Conservation (phyloP, 2,329 filamentous ascomycete genomes). For the Sporothrix inflata region DNA sequence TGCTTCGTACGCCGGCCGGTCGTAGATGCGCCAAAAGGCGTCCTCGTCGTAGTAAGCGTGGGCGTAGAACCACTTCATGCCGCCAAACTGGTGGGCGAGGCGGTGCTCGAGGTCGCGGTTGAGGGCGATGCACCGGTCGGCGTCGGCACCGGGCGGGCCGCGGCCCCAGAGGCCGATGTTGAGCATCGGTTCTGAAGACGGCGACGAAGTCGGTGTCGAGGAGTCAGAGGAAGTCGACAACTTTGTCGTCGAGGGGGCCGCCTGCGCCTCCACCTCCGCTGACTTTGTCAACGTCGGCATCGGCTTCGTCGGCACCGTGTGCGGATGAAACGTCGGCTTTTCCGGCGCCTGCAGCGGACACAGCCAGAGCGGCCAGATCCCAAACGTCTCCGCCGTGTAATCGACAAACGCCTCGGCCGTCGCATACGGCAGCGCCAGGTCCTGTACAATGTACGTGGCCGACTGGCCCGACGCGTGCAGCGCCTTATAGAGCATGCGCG, state of each 20-base stretch:
- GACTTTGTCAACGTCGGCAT: not conserved
- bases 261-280: not conserved
- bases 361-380: constrained; percentile 65
- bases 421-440: constrained; percentile 62
- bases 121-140: constrained; percentile 63
- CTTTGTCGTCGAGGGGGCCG: not conserved
- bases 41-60: constrained; percentile 79
- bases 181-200: constrained; percentile 47
- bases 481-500: constrained; percentile 73
- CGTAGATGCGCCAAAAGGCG: constrained; percentile 70
- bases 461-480: constrained; percentile 69
- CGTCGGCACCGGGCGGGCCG: constrained; percentile 54
- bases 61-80: constrained; percentile 86
- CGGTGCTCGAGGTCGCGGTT: constrained; percentile 74
- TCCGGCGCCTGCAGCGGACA: constrained; percentile 56
- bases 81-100: constrained; percentile 65
- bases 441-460: constrained; percentile 69
- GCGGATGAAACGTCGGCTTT: constrained; percentile 60
- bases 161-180: constrained; percentile 81
- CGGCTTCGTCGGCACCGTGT: constrained; percentile 33
- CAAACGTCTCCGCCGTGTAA: constrained; percentile 55
- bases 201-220: not conserved
- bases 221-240: not conserved
- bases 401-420: constrained; percentile 57
- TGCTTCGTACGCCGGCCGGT: constrained; percentile 57